phyloP scores from a whole-genome alignment of 2,329 filamentous ascomycete species.

The Coniella lustricola region DNA sequence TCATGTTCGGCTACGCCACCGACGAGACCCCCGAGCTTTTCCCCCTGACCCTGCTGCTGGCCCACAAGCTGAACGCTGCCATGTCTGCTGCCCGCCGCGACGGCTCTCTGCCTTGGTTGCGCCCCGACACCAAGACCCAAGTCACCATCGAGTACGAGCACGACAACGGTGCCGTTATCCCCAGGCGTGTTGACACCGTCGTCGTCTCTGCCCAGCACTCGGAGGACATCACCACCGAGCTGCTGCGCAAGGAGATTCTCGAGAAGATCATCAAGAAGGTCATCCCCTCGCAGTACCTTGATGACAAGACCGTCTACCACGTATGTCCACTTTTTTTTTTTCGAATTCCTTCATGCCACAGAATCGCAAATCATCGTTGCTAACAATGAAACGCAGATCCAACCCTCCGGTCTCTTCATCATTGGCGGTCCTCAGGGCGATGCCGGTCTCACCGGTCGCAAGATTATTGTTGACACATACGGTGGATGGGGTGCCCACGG shows the following conservation, averaged over 20 bases:
- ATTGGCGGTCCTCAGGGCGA: conserved; percentile 99
- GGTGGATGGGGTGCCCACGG: conserved; percentile 99
- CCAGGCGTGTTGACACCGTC: conserved; percentile 88
- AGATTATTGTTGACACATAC: conserved; percentile 99
- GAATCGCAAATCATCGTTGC: background rate
- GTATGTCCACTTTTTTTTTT: conserved; percentile 40
- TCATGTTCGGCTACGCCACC: conserved; percentile 99
- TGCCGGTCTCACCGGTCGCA: conserved; percentile 94
- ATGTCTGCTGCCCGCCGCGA: conserved; percentile 86
- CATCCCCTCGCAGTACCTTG: conserved; percentile 87
- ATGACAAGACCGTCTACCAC: conserved; percentile 93
- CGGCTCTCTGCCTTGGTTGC: conserved; percentile 84
- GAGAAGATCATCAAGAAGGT: conserved; percentile 92
- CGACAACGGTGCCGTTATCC: conserved; percentile 88
- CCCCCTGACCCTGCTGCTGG: conserved; percentile 85
- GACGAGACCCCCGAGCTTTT: conserved; percentile 98
- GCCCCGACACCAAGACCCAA: conserved; percentile 99
- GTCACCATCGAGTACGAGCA: conserved; percentile 98
- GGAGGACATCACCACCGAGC: conserved; percentile 75
- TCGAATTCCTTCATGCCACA: background rate
- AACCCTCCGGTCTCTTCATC: conserved; percentile 97
- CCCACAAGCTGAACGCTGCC: conserved; percentile 94
- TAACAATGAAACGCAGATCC: conserved; percentile 48
- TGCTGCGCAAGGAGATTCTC: conserved; percentile 83
- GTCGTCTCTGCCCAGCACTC: conserved; percentile 95